Conservation (phyloP, 23 red algal genomes). For the Cyanidium caldarium region DNA sequence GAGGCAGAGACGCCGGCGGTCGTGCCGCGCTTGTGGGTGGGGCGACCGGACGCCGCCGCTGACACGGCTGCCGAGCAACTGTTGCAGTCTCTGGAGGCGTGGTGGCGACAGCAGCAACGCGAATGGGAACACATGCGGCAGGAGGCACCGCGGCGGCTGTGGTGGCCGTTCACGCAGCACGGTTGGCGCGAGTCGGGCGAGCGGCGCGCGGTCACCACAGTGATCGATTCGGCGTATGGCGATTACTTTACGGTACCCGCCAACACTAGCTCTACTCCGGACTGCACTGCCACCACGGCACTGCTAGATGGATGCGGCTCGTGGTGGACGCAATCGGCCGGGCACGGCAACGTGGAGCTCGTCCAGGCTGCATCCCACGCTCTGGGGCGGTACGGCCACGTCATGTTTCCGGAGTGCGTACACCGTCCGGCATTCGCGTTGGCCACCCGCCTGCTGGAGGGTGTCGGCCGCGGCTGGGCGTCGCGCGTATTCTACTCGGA, state of each 20-base stretch:
- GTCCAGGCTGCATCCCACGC: constrained; percentile 29
- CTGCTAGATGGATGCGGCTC: constrained; percentile 63
- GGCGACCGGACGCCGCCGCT: not conserved
- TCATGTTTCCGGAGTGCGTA: constrained; percentile 64
- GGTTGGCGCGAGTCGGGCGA: not conserved
- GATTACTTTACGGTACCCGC: constrained; percentile 37
- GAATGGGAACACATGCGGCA: constrained; percentile 21
- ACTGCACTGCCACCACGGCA: no score
- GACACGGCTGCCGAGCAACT: constrained; percentile 17
- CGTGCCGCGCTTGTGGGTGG: not conserved
- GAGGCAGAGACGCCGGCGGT: constrained; percentile 25
- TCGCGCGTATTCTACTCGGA: constrained; percentile 82
- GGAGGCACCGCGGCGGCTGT: constrained; percentile 37
- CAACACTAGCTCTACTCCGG: no score
- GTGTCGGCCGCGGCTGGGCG: constrained; percentile 63
- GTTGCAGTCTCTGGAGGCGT: not conserved
- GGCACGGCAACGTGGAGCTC: constrained; percentile 38
- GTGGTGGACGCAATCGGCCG: constrained; percentile 93
- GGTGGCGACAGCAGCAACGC: constrained; percentile 1
- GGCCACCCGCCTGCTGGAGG: constrained; percentile 31
- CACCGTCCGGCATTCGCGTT: constrained; percentile 52
- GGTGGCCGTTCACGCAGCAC: constrained; percentile 98
- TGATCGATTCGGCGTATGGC: constrained; percentile 68
- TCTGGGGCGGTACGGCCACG: constrained; percentile 78
- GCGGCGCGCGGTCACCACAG: constrained; percentile 4